Evolutionary conservation across 2,329 filamentous ascomycete species (phyloP).

Genomic region (Chaetomiaceae sp.): DNA sequence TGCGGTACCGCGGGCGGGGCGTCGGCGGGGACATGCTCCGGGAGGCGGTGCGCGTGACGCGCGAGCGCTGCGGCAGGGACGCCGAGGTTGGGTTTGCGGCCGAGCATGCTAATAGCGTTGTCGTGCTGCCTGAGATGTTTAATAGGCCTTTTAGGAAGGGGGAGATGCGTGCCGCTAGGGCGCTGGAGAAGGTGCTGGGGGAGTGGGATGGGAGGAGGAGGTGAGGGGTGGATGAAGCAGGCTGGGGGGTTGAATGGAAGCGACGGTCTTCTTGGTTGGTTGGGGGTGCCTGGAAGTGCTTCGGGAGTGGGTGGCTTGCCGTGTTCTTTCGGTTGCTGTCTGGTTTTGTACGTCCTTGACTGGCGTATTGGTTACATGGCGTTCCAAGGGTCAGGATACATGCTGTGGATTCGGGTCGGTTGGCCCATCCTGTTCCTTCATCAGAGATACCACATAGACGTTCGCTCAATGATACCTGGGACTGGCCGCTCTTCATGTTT

Average conservation of each 20-base stretch:
- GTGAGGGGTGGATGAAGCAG: conserved; percentile 22
- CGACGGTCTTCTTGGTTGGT: neutral
- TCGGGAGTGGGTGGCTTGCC: no score
- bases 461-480: conserved; percentile 18
- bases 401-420: neutral
- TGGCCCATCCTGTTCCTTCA: neutral
- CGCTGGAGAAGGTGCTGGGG: conserved; percentile 48
- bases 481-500: neutral
- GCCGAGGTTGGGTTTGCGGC: conserved; percentile 67
- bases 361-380: neutral
- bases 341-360: no score
- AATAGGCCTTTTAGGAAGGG: conserved; percentile 55
- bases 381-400: neutral
- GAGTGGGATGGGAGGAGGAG: conserved; percentile 48
- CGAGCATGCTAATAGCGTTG: conserved; percentile 70
- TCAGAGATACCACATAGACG: conserved; percentile 25
- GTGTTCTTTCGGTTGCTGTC: no score
- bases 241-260: neutral
- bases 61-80: conserved; percentile 63
- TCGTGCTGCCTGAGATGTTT: conserved; percentile 59
- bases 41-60: conserved; percentile 65
- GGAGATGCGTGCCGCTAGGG: conserved; percentile 54
- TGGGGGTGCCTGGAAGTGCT: neutral
- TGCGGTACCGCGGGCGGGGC: conserved; percentile 65
- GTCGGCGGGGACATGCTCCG: conserved; percentile 69